phyloP scores from a whole-genome alignment of 2,329 filamentous ascomycete species.

The Thelonectria olida region DNA sequence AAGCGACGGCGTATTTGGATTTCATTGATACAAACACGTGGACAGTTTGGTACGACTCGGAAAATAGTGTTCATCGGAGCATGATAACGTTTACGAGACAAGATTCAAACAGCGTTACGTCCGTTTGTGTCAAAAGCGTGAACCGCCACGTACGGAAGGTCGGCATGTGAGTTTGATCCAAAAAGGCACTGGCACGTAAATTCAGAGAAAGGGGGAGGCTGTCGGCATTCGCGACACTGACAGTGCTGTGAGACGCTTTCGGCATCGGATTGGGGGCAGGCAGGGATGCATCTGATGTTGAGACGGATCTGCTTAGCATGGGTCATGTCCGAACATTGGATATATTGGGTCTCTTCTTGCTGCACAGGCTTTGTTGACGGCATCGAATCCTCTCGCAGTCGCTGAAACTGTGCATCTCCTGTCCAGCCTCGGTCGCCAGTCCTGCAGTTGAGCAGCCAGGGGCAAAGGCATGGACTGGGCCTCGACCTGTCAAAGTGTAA shows the following conservation, averaged over 20 bases:
- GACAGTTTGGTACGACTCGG: background rate
- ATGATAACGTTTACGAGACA: too few species aligned
- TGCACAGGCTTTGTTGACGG: background rate
- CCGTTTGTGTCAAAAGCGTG: too few species aligned
- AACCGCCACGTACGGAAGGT: background rate
- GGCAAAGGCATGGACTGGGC: too few species aligned
- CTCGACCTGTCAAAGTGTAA: background rate
- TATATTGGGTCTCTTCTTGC: background rate
- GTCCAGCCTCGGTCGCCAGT: background rate
- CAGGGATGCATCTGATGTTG: too few species aligned
- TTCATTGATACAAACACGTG: constrained; percentile 24
- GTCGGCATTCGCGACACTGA: constrained; percentile 8
- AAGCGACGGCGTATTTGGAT: constrained; percentile 43
- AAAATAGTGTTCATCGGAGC: too few species aligned
- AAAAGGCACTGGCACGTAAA: background rate
- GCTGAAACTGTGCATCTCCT: background rate
- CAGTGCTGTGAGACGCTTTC: constrained; percentile 21
- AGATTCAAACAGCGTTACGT: too few species aligned
- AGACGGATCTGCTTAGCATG: too few species aligned
- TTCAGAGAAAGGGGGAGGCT: background rate
- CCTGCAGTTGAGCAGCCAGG: too few species aligned
- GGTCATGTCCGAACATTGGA: too few species aligned
- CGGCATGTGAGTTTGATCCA: background rate
- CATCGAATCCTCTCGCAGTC: background rate
- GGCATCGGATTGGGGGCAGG: constrained; percentile 21